Percentiles rank a stretch among this genome's conserved stretches.
These are phyloP conservation scores for Lentinula guzmanii DNA, from an alignment of 768 basidiomycete genomes.

Conservation along the genomic window DNA sequence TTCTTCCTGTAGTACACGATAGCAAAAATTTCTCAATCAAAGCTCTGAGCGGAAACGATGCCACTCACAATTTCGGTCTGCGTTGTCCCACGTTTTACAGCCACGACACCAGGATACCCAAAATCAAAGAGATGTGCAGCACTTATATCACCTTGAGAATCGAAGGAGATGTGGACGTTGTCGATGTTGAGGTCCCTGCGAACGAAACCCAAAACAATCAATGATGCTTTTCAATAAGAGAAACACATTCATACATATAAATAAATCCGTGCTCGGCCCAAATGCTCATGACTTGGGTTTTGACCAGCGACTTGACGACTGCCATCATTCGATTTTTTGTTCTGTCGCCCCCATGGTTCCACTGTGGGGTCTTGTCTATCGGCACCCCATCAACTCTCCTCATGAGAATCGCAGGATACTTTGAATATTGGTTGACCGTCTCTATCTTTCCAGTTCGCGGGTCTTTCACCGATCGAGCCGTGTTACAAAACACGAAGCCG, in stretches of 20 bases:
- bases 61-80: no score
- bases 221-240: background rate
- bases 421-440: background rate
- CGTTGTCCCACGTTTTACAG: no score
- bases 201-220: background rate
- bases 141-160: no score
- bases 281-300: background rate
- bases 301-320: background rate
- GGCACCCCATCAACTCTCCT: background rate
- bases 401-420: background rate
- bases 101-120: no score
- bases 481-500: background rate
- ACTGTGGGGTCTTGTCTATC: background rate
- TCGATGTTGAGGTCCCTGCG: background rate
- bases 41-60: no score
- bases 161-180: background rate
- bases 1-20: no score
- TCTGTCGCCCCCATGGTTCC: background rate
- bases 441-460: background rate
- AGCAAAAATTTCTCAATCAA: no score
- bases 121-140: no score
- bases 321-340: background rate
- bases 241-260: background rate
- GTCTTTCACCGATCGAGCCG: background rate
- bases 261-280: background rate